Conservation (phyloP, 2,329 filamentous ascomycete genomes). For the Escovopsis sp. region DNA sequence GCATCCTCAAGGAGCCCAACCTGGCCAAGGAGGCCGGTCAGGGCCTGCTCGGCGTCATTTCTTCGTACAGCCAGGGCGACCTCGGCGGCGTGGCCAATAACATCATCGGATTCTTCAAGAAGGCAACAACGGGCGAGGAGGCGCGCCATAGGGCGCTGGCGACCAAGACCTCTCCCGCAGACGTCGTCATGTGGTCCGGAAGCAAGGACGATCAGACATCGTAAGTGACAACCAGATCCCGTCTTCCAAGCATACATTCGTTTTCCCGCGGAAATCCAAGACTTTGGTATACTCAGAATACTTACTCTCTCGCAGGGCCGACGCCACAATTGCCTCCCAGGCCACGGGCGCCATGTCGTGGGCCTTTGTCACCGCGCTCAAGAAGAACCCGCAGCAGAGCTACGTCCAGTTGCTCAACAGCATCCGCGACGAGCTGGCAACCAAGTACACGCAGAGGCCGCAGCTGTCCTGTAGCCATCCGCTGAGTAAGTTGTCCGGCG, state of each 20-base stretch:
- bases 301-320: slow-evolving; percentile 43
- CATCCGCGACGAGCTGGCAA: slow-evolving; percentile 80
- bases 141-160: slow-evolving; percentile 64
- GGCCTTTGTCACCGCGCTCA: slow-evolving; percentile 85
- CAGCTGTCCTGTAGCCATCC: slow-evolving; percentile 96
- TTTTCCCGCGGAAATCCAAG: no score
- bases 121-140: slow-evolving; percentile 69
- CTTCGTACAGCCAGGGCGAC: slow-evolving; percentile 53
- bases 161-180: slow-evolving; percentile 87
- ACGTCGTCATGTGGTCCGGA: slow-evolving; percentile 95
- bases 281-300: no score
- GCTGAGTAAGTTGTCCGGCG: slow-evolving; percentile 50
- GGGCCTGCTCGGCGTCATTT: slow-evolving; percentile 44
- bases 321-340: slow-evolving; percentile 79
- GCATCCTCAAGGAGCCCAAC: slow-evolving; percentile 54
- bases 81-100: slow-evolving; percentile 68
- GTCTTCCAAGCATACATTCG: not conserved
- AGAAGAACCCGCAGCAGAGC: slow-evolving; percentile 95
- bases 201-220: slow-evolving; percentile 95
- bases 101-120: slow-evolving; percentile 76
- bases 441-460: slow-evolving; percentile 86
- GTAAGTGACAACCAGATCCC: slow-evolving; percentile 35
- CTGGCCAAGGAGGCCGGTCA: slow-evolving; percentile 53
- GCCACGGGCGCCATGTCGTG: slow-evolving; percentile 97
- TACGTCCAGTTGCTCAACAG: slow-evolving; percentile 95